These are phyloP conservation scores for Gypsophila paniculata DNA, from an alignment of 179 eudicot species.

Conservation along the genomic window DNA sequence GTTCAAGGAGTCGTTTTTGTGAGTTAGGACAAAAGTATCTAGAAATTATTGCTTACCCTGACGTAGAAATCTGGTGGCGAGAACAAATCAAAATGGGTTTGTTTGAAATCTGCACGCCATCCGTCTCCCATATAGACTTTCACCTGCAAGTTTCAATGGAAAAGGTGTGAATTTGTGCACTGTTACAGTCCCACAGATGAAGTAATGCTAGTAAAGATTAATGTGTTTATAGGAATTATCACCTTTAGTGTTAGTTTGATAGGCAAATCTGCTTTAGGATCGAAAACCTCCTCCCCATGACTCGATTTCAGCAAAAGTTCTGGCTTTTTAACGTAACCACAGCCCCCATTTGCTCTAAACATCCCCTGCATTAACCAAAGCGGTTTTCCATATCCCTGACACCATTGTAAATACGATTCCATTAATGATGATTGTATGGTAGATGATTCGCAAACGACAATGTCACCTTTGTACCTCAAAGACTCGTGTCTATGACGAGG, in stretches of 20 bases:
- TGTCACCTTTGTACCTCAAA: no score
- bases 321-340: slow-evolving; percentile 86
- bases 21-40: no score
- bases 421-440: neutral
- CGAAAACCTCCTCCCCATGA: slow-evolving; percentile 41
- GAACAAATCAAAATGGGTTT: slow-evolving; percentile 71
- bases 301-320: slow-evolving; percentile 39
- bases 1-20: no score
- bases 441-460: neutral
- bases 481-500: no score
- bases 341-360: slow-evolving; percentile 77
- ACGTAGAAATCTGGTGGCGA: slow-evolving; percentile 89
- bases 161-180: neutral
- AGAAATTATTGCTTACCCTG: slow-evolving; percentile 38
- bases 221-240: neutral
- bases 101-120: slow-evolving; percentile 78
- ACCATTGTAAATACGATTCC: slow-evolving; percentile 4
- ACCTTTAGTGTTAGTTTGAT: slow-evolving; percentile 69
- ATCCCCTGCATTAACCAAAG: slow-evolving; percentile 94
- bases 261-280: slow-evolving; percentile 51
- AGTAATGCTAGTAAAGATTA: neutral
- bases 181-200: neutral
- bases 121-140: slow-evolving; percentile 88
- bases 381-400: slow-evolving; percentile 75
- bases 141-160: slow-evolving; percentile 40